phyloP scores from a whole-genome alignment of 1,284 basidiomycete genomes.

The Ceratobasidium sp. region DNA sequence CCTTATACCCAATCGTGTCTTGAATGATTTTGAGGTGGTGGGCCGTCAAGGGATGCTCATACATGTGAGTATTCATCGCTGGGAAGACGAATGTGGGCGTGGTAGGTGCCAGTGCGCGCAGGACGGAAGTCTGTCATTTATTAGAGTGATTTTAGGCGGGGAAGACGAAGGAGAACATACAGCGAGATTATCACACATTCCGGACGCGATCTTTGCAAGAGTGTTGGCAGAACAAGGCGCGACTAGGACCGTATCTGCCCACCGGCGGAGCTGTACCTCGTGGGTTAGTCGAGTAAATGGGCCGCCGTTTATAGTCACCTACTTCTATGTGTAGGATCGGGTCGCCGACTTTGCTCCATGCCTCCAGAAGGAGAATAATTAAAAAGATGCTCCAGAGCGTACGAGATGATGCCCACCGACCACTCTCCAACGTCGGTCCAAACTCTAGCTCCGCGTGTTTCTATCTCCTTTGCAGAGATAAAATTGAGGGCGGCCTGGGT shows the following conservation, averaged over 20 bases:
- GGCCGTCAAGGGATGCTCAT: constrained; percentile 91
- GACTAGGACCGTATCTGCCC: constrained; percentile 95
- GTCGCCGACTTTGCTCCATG: constrained; percentile 82
- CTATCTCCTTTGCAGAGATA: constrained; percentile 72
- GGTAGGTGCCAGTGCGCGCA: constrained; percentile 85
- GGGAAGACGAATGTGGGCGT: constrained; percentile 93
- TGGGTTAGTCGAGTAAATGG: background rate
- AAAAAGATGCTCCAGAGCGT: background rate
- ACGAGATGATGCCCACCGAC: constrained; percentile 66
- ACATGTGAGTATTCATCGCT: constrained; percentile 99
- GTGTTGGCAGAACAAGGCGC: constrained; percentile 97
- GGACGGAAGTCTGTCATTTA: constrained; percentile 80
- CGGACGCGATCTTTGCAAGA: constrained; percentile 90
- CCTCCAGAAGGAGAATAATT: constrained; percentile 53
- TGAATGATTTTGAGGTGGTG: constrained; percentile 80
- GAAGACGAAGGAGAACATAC: constrained; percentile 62
- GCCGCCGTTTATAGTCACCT: constrained; percentile 23
- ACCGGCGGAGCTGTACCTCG: constrained; percentile 78
- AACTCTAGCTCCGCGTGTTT: constrained; percentile 69
- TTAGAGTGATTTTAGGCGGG: constrained; percentile 10
- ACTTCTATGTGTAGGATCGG: constrained; percentile 95
- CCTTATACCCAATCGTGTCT: constrained; percentile 81
- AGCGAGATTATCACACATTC: constrained; percentile 90
- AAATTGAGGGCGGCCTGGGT: constrained; percentile 86
- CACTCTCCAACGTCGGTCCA: constrained; percentile 97